A percentile compares a stretch with the other conserved stretches of the same genome.
Evolutionary conservation across 2,329 filamentous ascomycete genomes (phyloP).

Genomic region (Fusarium beomiforme): DNA sequence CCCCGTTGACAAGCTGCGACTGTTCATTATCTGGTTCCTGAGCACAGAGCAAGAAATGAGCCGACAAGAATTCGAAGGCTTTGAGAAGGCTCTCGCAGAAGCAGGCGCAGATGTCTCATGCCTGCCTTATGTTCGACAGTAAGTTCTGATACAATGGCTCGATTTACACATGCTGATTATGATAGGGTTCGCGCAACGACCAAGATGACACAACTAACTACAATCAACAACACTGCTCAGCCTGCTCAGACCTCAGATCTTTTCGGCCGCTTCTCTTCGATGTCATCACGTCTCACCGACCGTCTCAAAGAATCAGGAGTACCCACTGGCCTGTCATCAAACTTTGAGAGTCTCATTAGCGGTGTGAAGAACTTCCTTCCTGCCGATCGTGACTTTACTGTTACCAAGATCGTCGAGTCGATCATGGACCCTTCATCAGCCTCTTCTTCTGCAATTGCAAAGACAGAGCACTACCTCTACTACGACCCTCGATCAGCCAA

Average conservation of each 20-base stretch:
- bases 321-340: slow-evolving; percentile 73
- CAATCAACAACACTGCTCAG: slow-evolving; percentile 78
- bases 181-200: slow-evolving; percentile 87
- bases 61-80: slow-evolving; percentile 83
- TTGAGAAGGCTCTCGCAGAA: slow-evolving; percentile 82
- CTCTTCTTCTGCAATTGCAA: slow-evolving; percentile 90
- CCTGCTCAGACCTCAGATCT: slow-evolving; percentile 75
- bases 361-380: slow-evolving; percentile 99
- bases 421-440: slow-evolving; percentile 96
- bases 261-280: slow-evolving; percentile 91
- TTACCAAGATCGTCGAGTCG: slow-evolving; percentile 98
- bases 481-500: slow-evolving; percentile 96
- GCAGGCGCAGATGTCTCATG: slow-evolving; percentile 81
- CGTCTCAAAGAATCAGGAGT: slow-evolving; percentile 91
- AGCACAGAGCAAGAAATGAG: slow-evolving; percentile 91
- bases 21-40: slow-evolving; percentile 97
- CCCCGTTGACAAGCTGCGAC: slow-evolving; percentile 85
- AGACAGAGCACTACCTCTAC: slow-evolving; percentile 96
- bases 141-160: slow-evolving; percentile 46
- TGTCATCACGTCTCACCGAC: slow-evolving; percentile 91
- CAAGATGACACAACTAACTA: slow-evolving; percentile 97
- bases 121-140: slow-evolving; percentile 88
- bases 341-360: slow-evolving; percentile 93
- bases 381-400: slow-evolving; percentile 90
- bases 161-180: slow-evolving; percentile 35